phyloP scores from a whole-genome alignment of 352 stramenopile genomes.

The Phytophthora uliginosa region DNA sequence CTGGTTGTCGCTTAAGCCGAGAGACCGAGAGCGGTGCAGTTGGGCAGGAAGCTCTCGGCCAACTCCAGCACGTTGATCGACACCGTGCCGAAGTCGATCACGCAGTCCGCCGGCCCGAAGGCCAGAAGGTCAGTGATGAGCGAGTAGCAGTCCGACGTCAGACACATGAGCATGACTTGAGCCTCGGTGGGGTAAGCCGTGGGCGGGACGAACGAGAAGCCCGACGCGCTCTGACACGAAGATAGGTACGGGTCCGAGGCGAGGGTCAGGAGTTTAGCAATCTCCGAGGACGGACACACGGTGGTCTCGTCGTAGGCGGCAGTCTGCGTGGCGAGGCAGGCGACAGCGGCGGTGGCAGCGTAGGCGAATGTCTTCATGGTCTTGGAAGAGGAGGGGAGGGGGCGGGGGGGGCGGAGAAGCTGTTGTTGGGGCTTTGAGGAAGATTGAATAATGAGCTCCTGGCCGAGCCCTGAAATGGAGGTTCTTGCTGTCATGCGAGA shows the following conservation, averaged over 20 bases:
- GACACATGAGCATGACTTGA: slow-evolving; percentile 50
- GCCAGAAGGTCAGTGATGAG: slow-evolving; percentile 42
- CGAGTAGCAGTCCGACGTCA: slow-evolving; percentile 42
- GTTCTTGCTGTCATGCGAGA: background rate
- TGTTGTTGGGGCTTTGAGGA: slow-evolving; percentile 45
- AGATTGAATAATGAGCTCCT: slow-evolving; percentile 50
- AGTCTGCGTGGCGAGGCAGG: slow-evolving; percentile 38
- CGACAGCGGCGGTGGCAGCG: slow-evolving; percentile 25
- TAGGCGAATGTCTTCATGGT: slow-evolving; percentile 55
- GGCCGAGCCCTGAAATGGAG: background rate
- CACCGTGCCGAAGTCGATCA: slow-evolving; percentile 49
- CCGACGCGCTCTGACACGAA: slow-evolving; percentile 38
- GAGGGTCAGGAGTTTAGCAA: slow-evolving; percentile 40
- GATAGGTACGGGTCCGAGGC: slow-evolving; percentile 27
- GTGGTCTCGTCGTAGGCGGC: slow-evolving; percentile 39
- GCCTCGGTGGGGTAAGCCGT: slow-evolving; percentile 37
- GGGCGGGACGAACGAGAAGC: slow-evolving; percentile 48
- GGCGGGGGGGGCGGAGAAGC: slow-evolving; percentile 1
- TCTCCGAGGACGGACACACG: slow-evolving; percentile 40
- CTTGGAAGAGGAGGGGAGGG: slow-evolving; percentile 16
- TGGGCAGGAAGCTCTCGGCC: slow-evolving; percentile 44
- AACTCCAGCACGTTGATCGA: slow-evolving; percentile 61
- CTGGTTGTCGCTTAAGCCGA: slow-evolving; percentile 20
- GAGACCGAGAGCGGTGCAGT: slow-evolving; percentile 46
- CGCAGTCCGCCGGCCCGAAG: slow-evolving; percentile 52